Base-by-base conservation (phyloP, 345 rosid genomes). In the Anacardium occidentale region DNA sequence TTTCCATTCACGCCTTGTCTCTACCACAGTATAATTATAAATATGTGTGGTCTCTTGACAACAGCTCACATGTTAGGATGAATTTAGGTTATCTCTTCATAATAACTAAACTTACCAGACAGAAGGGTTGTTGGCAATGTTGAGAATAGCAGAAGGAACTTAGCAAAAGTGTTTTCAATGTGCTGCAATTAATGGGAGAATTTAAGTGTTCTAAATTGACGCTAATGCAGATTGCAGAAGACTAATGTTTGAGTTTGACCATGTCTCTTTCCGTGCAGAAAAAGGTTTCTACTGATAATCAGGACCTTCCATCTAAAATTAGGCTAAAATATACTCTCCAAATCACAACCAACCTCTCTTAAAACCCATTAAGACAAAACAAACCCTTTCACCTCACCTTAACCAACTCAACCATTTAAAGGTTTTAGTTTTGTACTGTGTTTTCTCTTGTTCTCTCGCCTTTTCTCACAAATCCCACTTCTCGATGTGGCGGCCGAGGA, bases 401-500 rank as follows among this genome's bases (percentile, higher is more conserved):
- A 68, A 73, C 83, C 74, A 61, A 78, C 81, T 73, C 70, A 64
- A 25, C 13, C 18, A 14, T 24, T 59, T 59, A 10, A 55, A 44
- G 24, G 1, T 2, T 21, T 21, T 21, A 13, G 17, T 44, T 59
- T 22, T 5, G 17, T n/a, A 6, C 67, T 24, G 2, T 26, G 18
- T 52, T 55, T 10, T 10, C 17, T 32, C 53, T 25, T 56, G 53
- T 51, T 5, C 61, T 20, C 32, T 29, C 32, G 3, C 20, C 24
- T 40, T 20, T 52, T 4, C 17, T 40, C 7, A 1, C 22, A 18
- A 44, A 8, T 24, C 70, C 67, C 69, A 50, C 64, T 51, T 64
- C 62, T 84, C 85, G 81, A 93, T 93, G 98, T 93, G 98, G 98
- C 90, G 90, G 84, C 87, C 86, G 87, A 82, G 93, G 91, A 79